phyloP scores from a whole-genome alignment of 305 asterid genomes.

The Plantago coronopus region DNA sequence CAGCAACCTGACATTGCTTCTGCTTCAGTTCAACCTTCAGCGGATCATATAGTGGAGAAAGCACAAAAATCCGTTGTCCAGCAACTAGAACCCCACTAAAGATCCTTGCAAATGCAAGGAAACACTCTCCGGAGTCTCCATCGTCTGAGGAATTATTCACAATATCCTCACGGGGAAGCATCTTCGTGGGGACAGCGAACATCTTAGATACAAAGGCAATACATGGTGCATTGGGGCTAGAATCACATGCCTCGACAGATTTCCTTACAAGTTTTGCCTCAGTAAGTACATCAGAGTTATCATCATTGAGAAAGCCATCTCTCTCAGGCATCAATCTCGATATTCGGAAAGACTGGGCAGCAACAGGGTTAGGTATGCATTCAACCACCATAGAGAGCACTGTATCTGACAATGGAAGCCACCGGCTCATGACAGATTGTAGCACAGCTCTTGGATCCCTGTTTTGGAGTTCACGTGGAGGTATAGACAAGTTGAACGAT shows the following conservation, averaged over 20 bases:
- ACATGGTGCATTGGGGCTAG: slow-evolving; percentile 65
- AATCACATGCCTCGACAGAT: slow-evolving; percentile 77
- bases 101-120: slow-evolving; percentile 93
- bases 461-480: slow-evolving; percentile 79
- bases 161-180: slow-evolving; percentile 82
- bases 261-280: slow-evolving; percentile 69
- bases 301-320: slow-evolving; percentile 32
- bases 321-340: slow-evolving; percentile 77
- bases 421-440: slow-evolving; percentile 86
- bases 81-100: slow-evolving; percentile 79
- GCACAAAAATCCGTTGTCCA: slow-evolving; percentile 78
- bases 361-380: slow-evolving; percentile 69
- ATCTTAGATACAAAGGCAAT: slow-evolving; percentile 89
- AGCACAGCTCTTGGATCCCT: slow-evolving; percentile 79
- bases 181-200: slow-evolving; percentile 80
- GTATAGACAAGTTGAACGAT: slow-evolving; percentile 68
- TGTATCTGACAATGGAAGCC: slow-evolving; percentile 86
- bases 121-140: slow-evolving; percentile 81
- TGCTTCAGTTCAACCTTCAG: slow-evolving; percentile 59
- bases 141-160: slow-evolving; percentile 37
- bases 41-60: slow-evolving; percentile 82
- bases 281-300: slow-evolving; percentile 46
- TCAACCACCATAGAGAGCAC: slow-evolving; percentile 75
- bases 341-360: slow-evolving; percentile 77
- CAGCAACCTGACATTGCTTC: slow-evolving; percentile 82